Base-by-base conservation (phyloP, 495 filamentous ascomycete species). In the Acidiella bohemica region DNA sequence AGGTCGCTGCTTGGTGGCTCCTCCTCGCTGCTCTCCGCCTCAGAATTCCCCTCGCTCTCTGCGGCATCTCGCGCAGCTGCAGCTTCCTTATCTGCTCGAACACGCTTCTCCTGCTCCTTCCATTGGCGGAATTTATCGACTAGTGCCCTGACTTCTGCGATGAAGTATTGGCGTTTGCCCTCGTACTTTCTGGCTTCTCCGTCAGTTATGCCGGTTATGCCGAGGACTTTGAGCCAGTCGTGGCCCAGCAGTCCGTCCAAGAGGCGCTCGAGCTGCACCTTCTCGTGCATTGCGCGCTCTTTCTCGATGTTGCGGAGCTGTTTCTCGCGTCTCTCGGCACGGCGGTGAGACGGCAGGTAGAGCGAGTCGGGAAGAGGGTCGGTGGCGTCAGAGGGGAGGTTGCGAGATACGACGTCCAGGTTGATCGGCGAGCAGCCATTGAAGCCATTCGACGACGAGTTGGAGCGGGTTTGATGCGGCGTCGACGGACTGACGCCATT, bases 211-310 rank as follows among this genome's bases (percentile, higher is more conserved):
- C 81, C 81, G 35, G 73, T 82, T 31, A 96, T 77, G n/a, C 90
- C 90, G 78, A 99, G 88, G 2, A 83, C 69, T 39, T 82, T 79
- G 41, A 95, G 65, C 90, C 90, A 99, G 54, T 95, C 90, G 26
- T 75, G 79, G n/a, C 87, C 76, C 54, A 81, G 77, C 3, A 99
- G 70, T 27, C 84, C 84, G 32, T 90, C 84, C 26, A 95, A 70
- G 26, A 94, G 66, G 6, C 86, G 72, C 38, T 90, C 81, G 26
- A 95, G 72, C 50, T 87, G 80, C 37, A 84, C 76, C 49, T 85
- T 83, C 54, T 96, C 85, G 67, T 95, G 86, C 60, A 88, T 81
- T 2, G 88, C 84, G 1, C 81, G 75, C 46, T 90, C 85, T 53
- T 81, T 84, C 56, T 96, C 92, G 27, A 88, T 80, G 54, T 96